These are phyloP conservation scores for Wickerhamiella cacticola DNA, from an alignment of 805 yeast species.

Conservation along the genomic window DNA sequence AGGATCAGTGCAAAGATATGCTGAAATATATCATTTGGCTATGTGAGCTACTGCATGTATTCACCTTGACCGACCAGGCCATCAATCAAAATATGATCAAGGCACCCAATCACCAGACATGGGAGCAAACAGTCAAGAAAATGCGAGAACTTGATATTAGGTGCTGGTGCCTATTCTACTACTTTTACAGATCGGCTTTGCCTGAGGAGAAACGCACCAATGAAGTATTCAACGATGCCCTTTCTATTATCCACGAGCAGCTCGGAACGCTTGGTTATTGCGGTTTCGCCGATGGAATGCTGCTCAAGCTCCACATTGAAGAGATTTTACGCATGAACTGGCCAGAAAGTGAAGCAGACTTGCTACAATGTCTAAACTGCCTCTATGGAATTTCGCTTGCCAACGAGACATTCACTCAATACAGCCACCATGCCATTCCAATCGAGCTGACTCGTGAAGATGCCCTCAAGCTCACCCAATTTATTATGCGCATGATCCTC, in stretches of 20 bases:
- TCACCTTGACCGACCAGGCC: conserved; percentile 29
- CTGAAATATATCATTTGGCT: conserved; percentile 22
- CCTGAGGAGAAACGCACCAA: conserved; percentile 16
- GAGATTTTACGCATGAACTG: conserved; percentile 37
- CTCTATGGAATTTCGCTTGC: conserved; percentile 56
- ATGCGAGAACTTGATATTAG: conserved; percentile 27
- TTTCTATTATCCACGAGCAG: conserved; percentile 57
- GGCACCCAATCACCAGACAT: conserved; percentile 25
- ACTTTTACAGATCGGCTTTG: conserved; percentile 30
- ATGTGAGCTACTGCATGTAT: conserved; percentile 29
- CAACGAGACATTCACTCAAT: conserved; percentile 48
- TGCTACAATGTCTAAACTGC: conserved; percentile 70
- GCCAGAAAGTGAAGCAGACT: conserved; percentile 46
- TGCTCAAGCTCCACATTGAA: conserved; percentile 48
- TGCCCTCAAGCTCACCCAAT: conserved; percentile 34
- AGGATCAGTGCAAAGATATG: neutral
- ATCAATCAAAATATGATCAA: conserved; percentile 24
- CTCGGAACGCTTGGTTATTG: conserved; percentile 63
- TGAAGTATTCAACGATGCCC: conserved; percentile 33
- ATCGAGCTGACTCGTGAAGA: conserved; percentile 33
- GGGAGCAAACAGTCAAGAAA: conserved; percentile 24
- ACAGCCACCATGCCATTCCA: conserved; percentile 48
- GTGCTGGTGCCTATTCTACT: conserved; percentile 30
- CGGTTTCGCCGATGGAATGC: conserved; percentile 47
- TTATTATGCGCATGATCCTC: conserved; percentile 44